Base-by-base conservation (phyloP, 106 monocot genomes). In the Apostasia ramifera region DNA sequence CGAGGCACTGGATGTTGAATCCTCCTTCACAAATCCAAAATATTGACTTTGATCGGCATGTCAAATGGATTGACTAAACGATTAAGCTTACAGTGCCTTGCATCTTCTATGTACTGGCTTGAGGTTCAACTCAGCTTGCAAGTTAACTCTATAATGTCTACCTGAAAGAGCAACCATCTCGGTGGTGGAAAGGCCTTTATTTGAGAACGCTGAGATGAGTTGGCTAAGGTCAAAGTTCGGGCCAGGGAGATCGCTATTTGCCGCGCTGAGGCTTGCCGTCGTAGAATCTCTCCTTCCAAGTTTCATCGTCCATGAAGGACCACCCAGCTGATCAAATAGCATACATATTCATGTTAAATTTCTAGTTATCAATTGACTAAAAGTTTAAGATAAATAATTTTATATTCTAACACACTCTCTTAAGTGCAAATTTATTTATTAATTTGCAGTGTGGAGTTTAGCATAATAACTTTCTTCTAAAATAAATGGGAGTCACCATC, bases 281-380 rank as follows among this genome's bases (percentile, higher is more conserved):
- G 71, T 93, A 6, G 90, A 52, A 41, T 94, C 90, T 43, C 86
- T 80, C 26, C 94, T 81, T 59, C 94, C 94, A 6, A 94, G 46
- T 41, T 70, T 67, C 59, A 94, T 90, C 1, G 64, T 57, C 89
- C 89, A 94, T 43, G 68, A 73, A 47, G 94, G 90, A 0, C 94
- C 94, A 5, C 87, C 90, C 37, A 90, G 45, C 94, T 94, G 73
- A 2, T 61, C 9, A 11, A 54, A 70, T 39, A 1, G 14, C 26
- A 26, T 26, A 26, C 26, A 26, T 26, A 26, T 26, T 26, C 26
- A 26, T 26, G 26, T 26, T 26, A 26, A 26, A 26, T 26, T 26
- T 26, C 26, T 26, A 26, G 26, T 26, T 26, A 26, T 26, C 26
- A 26, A 26, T 26, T 26, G 14, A 40, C n/a, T 13, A 56, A 56